Evolutionary conservation across 1,284 basidiomycete species (phyloP).

Genomic region (Hymenochaete sp.): DNA sequence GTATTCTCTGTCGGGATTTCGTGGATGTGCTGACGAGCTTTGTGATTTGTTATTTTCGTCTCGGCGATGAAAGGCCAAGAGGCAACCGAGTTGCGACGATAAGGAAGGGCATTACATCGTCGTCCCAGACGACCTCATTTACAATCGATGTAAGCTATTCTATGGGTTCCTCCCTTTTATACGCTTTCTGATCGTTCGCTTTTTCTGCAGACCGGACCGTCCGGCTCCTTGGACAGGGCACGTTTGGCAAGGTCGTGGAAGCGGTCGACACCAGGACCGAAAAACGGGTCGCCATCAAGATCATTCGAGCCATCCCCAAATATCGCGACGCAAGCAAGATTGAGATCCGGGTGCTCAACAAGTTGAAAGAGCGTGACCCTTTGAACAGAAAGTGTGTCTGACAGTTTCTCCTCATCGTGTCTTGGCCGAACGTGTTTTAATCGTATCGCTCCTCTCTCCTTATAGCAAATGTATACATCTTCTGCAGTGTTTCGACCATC

Average conservation of each 20-base stretch:
- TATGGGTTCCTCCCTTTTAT: constrained; percentile 8
- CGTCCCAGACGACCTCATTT: constrained; percentile 81
- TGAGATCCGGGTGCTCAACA: constrained; percentile 91
- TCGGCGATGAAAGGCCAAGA: constrained; percentile 62
- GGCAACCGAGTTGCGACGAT: constrained; percentile 72
- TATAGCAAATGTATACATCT: constrained; percentile 96
- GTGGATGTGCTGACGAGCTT: too few relatives aligned
- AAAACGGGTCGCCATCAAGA: constrained; percentile 92
- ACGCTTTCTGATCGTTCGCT: constrained; percentile 21
- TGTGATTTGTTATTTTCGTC: too few relatives aligned
- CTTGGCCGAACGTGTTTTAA: too few relatives aligned
- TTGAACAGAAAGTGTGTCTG: constrained; percentile 82
- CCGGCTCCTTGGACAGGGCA: constrained; percentile 89
- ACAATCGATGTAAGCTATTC: constrained; percentile 61
- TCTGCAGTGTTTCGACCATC: constrained; percentile 90
- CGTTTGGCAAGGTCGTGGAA: constrained; percentile 98
- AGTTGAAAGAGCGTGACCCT: constrained; percentile 87
- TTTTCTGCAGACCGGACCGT: constrained; percentile 73
- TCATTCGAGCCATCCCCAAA: constrained; percentile 94
- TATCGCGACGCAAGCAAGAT: constrained; percentile 99
- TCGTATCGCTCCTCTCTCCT: constrained; percentile 14
- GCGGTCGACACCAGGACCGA: constrained; percentile 77
- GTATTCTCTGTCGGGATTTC: too few relatives aligned
- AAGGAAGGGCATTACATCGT: constrained; percentile 95
- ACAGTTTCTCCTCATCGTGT: too few relatives aligned